Evolutionary conservation across 805 yeast species (phyloP), one percentile per base, ranked within the genome.

Genomic region (Candida railenensis): DNA sequence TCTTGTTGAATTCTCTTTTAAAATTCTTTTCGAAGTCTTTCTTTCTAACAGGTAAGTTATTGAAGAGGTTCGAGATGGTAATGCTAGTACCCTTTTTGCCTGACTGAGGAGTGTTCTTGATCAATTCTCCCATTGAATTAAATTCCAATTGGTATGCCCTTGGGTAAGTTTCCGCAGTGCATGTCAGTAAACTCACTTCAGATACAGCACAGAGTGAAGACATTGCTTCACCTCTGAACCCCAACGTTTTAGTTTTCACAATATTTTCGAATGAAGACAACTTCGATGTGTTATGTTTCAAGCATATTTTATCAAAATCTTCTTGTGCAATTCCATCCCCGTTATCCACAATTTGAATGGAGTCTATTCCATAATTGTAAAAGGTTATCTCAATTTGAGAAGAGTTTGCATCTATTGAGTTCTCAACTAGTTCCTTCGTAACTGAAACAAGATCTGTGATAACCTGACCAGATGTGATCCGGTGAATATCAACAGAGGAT

Each of bases 391-490:
- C 95, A 25, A 94, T 73, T 44, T 78, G 79, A 0, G 78, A 72
- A 8, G 94, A 78, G 19, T 74, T 63, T 0, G 97, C 94, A 66
- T 94, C 99, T 4, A 92, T 67, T 25, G 94, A 71, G 61, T 92
- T 92, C 57, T 92, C 99, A 2, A 94, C 74, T 1, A 91, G 67
- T 61, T 92, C 99, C 59, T 92, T 92, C 25, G 86, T 82, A 0
- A 88, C 86, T 0, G 92, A 81, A 0, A 80, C 72, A 37, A 94
- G 65, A 55, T 88, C 96, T 3, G 83, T 78, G 11, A 94, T 87
- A 12, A 94, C 98, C 62, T 94, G 99, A 0, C 97, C 97, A 0
- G 97, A 89, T 0, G 97, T 89, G 47, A 92, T 81, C 48, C 77
- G 73, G 53, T 87, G 88, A 4, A 90, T 75, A 53, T 91, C 96